A percentile compares a stretch with the other conserved stretches of the same genome.
These are phyloP conservation scores for Cryptosporidium ubiquitum DNA, from an alignment of 169 alveolate genomes.

Conservation along the genomic window DNA sequence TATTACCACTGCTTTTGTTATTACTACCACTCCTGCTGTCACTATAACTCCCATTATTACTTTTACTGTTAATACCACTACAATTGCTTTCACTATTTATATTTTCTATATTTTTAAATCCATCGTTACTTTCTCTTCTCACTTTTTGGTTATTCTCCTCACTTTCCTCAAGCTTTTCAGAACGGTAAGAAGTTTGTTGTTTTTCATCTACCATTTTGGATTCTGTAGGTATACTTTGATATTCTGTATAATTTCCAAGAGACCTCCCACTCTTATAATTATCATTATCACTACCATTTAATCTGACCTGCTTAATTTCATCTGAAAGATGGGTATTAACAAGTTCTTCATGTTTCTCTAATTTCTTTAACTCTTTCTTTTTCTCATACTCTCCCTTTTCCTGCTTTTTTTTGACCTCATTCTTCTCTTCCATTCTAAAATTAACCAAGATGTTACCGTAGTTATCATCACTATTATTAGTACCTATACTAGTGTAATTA, in stretches of 20 bases:
- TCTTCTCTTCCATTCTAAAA: background rate
- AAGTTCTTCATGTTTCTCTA: background rate
- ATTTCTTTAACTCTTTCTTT: too few species aligned
- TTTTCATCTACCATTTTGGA: background rate
- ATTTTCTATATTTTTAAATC: too few species aligned
- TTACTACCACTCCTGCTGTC: background rate
- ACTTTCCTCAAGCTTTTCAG: background rate
- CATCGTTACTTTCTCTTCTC: background rate
- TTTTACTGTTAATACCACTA: background rate
- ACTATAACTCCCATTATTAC: background rate
- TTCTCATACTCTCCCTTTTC: background rate
- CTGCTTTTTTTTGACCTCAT: background rate
- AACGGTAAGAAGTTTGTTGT: background rate
- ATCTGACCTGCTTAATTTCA: background rate
- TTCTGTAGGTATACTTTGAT: constrained; percentile 1
- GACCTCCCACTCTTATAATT: background rate
- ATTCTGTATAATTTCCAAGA: background rate
- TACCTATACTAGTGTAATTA: too few species aligned
- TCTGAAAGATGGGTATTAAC: background rate
- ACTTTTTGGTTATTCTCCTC: background rate
- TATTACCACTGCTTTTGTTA: background rate
- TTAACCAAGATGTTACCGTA: too few species aligned
- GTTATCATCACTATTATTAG: too few species aligned
- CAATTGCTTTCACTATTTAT: background rate
- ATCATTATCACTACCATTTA: background rate